Base-by-base conservation (phyloP, 345 rosid genomes). In the Rhodamnia rubescens region DNA sequence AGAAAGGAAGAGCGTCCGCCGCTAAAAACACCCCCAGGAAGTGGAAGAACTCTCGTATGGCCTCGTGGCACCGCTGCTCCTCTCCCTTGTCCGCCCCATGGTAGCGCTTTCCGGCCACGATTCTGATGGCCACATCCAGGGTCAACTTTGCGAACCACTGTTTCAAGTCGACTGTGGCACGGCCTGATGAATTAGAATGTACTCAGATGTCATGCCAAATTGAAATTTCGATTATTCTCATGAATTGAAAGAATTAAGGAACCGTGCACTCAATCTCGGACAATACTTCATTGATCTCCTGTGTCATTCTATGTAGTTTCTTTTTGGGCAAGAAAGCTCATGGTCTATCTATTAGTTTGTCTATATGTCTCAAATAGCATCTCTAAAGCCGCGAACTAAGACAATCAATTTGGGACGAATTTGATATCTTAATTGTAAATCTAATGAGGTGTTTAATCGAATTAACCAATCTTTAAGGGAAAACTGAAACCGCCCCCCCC, bases 91-190 rank as follows among this genome's bases (percentile, higher is more conserved):
- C 86, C 18, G 56, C 80, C 7, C 85, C 89, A 6, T 24, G 51
- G 56, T 84, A 87, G 53, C 88, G 83, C 88, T 85, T 92, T 15
- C 92, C 90, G 6, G 89, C 92, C 29, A 90, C 75, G 86, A 90
- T 85, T 80, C 87, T 88, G 5, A 88, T 50, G 29, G 84, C 40
- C 49, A 90, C 57, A 29, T 89, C 90, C 53, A 85, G 44, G 11
- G 83, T 82, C 74, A 89, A 51, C 56, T 88, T 86, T 4, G 64
- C 88, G 29, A 89, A 56, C 90, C 91, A 87, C 82, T 82, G 84
- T 22, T 87, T 88, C 89, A 91, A 49, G 4, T 90, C 90, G 32
- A 92, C 89, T 64, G 57, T 26, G 49, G 87, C 75, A 22, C 82
- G 80, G 83, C 74, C 56, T 57, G 20, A 15, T 6, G 80, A 47